A percentile compares a stretch with the other conserved stretches of the same genome.
Evolutionary conservation across 2,329 filamentous ascomycete species (phyloP).

Genomic region (Endocalyx cinctus): DNA sequence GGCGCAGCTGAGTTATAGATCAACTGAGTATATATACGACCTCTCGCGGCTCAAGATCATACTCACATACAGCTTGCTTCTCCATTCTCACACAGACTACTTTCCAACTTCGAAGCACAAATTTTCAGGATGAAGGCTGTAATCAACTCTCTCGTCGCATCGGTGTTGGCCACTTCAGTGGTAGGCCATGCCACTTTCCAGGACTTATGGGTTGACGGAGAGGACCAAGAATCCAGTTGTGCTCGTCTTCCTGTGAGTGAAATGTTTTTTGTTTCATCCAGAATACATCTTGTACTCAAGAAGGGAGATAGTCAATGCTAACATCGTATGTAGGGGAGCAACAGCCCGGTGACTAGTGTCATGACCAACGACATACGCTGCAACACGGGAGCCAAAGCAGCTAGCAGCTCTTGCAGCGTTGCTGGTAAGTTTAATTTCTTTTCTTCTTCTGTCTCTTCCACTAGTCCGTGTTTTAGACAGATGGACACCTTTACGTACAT

Average conservation of each 20-base stretch:
- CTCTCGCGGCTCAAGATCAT: too few relatives aligned
- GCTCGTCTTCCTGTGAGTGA: slow-evolving; percentile 18
- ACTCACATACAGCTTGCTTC: too few relatives aligned
- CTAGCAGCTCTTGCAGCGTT: slow-evolving; percentile 29
- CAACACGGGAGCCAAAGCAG: slow-evolving; percentile 30
- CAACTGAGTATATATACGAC: too few relatives aligned
- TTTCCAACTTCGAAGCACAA: too few relatives aligned
- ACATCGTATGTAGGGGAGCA: slow-evolving; percentile 24
- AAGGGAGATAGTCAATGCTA: slow-evolving; percentile 1
- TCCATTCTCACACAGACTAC: too few relatives aligned
- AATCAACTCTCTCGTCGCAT: slow-evolving; percentile 6
- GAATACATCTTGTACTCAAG: neutral
- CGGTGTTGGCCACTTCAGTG: slow-evolving; percentile 26
- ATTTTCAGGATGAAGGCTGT: slow-evolving; percentile 13
- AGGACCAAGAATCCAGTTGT: slow-evolving; percentile 27
- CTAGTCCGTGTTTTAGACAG: too few relatives aligned
- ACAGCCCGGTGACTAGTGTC: slow-evolving; percentile 37
- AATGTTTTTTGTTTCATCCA: neutral
- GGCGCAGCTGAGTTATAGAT: too few relatives aligned
- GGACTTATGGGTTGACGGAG: slow-evolving; percentile 42
- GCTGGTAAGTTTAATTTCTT: slow-evolving; percentile 10
- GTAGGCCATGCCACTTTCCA: slow-evolving; percentile 48
- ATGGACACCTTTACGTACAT: too few relatives aligned
- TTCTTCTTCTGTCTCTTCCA: neutral
- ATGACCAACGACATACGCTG: slow-evolving; percentile 35